Evolutionary conservation across 139 green algal genomes (phyloP).

Genomic region (Coelastrella sp.): DNA sequence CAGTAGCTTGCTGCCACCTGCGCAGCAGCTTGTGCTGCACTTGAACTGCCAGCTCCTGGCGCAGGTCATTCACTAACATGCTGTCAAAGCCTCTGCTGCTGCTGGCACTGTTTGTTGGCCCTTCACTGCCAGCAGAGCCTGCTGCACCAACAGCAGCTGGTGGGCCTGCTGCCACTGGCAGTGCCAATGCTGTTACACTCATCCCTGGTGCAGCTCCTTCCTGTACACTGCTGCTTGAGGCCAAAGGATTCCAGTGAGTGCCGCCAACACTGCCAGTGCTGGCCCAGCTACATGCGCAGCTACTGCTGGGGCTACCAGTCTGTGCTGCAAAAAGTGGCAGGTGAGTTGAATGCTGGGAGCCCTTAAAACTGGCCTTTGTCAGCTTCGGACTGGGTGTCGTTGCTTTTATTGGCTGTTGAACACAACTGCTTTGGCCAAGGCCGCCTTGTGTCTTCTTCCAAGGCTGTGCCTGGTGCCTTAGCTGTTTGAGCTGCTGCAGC

Average conservation of each 20-base stretch:
- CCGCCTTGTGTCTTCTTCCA: not conserved
- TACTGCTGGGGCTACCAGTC: not conserved
- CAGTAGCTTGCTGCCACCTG: slow-evolving; percentile 13
- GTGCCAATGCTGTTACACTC: not conserved
- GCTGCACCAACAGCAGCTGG: not conserved
- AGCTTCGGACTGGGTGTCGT: not conserved
- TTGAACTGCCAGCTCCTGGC: not conserved
- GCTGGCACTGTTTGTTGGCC: not conserved
- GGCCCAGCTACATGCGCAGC: not conserved
- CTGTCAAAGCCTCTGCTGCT: not conserved
- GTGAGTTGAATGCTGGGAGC: not conserved
- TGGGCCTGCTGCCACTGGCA: not conserved
- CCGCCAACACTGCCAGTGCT: not conserved
- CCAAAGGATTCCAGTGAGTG: too few relatives aligned
- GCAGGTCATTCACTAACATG: not conserved
- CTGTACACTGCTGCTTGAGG: not conserved
- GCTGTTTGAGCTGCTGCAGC: slow-evolving; percentile 4
- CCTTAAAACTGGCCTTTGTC: not conserved
- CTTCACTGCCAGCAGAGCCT: not conserved
- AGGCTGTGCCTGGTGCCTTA: not conserved
- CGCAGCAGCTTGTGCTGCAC: slow-evolving; percentile 1
- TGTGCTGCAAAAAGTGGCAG: not conserved
- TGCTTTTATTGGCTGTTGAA: slow-evolving; percentile 7
- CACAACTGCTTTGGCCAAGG: not conserved
- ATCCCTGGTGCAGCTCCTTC: not conserved